Evolutionary conservation across 768 basidiomycete species (phyloP).

Genomic region (Hydnomerulius pinastri): DNA sequence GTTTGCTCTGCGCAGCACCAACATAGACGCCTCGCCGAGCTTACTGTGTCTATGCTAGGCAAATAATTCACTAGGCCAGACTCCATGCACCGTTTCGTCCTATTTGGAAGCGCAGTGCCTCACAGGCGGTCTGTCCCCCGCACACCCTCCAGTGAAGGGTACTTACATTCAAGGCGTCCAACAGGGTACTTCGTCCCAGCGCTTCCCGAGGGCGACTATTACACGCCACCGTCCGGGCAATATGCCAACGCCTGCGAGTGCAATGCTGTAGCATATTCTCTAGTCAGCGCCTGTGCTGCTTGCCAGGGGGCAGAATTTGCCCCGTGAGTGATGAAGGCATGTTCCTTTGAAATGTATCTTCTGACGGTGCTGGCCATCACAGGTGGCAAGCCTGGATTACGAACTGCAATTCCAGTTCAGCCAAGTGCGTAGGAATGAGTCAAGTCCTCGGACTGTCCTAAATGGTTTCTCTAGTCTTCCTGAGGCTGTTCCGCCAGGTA

Average conservation of each 20-base stretch:
- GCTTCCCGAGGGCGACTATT: constrained; percentile 30
- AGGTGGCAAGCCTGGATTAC: constrained; percentile 9
- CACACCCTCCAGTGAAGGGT: too few relatives aligned
- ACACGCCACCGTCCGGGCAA: constrained; percentile 40
- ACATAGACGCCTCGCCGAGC: too few relatives aligned
- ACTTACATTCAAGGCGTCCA: background rate
- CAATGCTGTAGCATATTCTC: constrained; percentile 34
- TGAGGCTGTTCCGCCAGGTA: constrained; percentile 20
- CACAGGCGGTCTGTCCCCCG: too few relatives aligned
- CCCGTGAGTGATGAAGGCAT: constrained; percentile 15
- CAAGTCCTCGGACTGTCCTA: background rate
- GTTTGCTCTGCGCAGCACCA: too few relatives aligned
- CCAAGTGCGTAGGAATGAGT: background rate
- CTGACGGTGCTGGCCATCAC: background rate
- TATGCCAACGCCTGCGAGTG: constrained; percentile 36
- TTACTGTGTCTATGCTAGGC: too few relatives aligned
- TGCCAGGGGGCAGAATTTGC: constrained; percentile 24
- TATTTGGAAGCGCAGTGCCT: too few relatives aligned
- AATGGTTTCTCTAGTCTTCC: constrained; percentile 16
- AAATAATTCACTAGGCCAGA: too few relatives aligned
- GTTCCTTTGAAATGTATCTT: background rate
- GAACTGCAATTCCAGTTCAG: background rate
- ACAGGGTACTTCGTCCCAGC: constrained; percentile 7
- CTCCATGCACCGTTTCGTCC: too few relatives aligned
- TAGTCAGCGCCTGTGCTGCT: constrained; percentile 35